Evolutionary conservation across 2,329 filamentous ascomycete species (phyloP).

Genomic region (Fusarium abutilonis): DNA sequence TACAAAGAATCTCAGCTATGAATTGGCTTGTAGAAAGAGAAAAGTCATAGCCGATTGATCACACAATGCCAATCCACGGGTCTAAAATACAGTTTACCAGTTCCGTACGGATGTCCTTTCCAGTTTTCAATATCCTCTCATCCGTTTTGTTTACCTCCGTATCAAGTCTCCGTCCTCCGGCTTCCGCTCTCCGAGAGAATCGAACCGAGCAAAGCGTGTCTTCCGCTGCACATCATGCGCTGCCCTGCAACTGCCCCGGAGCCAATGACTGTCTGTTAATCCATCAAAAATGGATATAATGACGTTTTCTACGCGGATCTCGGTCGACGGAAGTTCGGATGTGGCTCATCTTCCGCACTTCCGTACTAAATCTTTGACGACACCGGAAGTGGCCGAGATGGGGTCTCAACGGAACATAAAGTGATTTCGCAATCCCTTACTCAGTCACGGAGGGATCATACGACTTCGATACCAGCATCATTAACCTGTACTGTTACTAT

Average conservation of each 20-base stretch:
- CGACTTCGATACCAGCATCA: slow-evolving; percentile 27
- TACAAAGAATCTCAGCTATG: neutral
- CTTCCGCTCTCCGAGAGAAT: slow-evolving; percentile 8
- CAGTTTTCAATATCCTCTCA: slow-evolving; percentile 10
- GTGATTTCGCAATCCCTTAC: slow-evolving; percentile 42
- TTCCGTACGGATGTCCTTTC: slow-evolving; percentile 5
- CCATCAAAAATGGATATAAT: slow-evolving; percentile 35
- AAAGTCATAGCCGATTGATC: neutral
- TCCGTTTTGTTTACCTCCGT: slow-evolving; percentile 19
- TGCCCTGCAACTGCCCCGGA: neutral
- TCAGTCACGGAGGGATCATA: slow-evolving; percentile 33
- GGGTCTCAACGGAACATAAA: slow-evolving; percentile 40
- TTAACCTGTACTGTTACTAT: too few relatives aligned
- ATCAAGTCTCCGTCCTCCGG: neutral
- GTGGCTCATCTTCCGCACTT: slow-evolving; percentile 13
- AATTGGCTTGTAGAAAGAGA: neutral
- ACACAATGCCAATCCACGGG: neutral
- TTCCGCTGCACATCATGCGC: slow-evolving; percentile 24
- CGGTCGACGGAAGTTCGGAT: slow-evolving; percentile 49
- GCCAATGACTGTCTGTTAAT: slow-evolving; percentile 17
- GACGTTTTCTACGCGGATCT: slow-evolving; percentile 28
- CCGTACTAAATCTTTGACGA: slow-evolving; percentile 14
- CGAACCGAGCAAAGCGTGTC: neutral
- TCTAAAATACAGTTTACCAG: slow-evolving; percentile 26
- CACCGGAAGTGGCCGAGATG: slow-evolving; percentile 14